Evolutionary conservation across 805 yeast genomes (phyloP).

Genomic region (Cyberlindnera saturnus): DNA sequence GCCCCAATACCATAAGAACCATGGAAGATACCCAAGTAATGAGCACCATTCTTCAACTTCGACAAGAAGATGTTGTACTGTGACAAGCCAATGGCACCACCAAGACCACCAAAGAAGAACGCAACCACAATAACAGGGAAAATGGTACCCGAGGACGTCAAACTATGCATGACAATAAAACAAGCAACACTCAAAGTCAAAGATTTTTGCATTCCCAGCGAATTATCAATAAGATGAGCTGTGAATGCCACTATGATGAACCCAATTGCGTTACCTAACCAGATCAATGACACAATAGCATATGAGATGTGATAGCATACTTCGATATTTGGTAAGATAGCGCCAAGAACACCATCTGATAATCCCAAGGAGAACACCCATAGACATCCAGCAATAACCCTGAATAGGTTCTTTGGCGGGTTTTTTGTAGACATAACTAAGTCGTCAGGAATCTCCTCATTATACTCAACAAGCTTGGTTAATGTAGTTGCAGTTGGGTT

Average conservation of each 20-base stretch:
- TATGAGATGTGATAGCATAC: conserved; percentile 40
- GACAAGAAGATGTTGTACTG: conserved; percentile 49
- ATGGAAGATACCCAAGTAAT: conserved; percentile 48
- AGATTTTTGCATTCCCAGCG: conserved; percentile 35
- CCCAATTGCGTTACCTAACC: conserved; percentile 56
- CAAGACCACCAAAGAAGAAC: conserved; percentile 54
- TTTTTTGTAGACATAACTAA: conserved; percentile 31
- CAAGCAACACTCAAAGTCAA: conserved; percentile 33
- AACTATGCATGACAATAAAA: conserved; percentile 35
- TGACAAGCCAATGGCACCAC: conserved; percentile 42
- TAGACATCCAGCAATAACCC: conserved; percentile 34
- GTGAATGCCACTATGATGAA: conserved; percentile 43
- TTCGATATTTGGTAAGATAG: conserved; percentile 51
- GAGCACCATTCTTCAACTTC: conserved; percentile 35
- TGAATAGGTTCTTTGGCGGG: conserved; percentile 38
- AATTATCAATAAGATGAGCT: conserved; percentile 37
- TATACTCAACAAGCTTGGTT: conserved; percentile 8
- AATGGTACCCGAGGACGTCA: conserved; percentile 41
- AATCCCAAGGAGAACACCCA: conserved; percentile 41
- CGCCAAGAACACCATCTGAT: conserved; percentile 56
- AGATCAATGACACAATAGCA: conserved; percentile 49
- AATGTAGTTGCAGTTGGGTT: conserved; percentile 7
- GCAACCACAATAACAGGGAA: conserved; percentile 45
- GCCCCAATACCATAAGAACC: conserved; percentile 65
- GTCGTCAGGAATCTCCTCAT: conserved; percentile 5